A percentile compares a stretch with the other conserved stretches of the same genome.
Evolutionary conservation across 179 eudicot genomes (phyloP).

Genomic region (Corrigiola litoralis): DNA sequence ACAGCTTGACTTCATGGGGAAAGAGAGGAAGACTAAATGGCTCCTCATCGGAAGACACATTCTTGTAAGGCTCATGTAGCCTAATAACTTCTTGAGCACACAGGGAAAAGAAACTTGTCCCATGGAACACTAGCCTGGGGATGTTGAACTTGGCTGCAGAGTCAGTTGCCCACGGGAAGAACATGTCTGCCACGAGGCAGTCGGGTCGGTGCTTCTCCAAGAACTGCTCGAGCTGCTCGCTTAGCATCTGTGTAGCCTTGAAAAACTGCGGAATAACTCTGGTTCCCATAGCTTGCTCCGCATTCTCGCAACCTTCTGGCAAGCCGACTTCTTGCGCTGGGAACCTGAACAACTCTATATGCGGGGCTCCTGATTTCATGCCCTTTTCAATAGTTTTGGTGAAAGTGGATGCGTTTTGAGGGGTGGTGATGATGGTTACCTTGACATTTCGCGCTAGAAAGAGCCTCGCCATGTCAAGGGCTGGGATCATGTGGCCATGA

Average conservation of each 20-base stretch:
- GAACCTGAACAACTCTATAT: constrained; percentile 21
- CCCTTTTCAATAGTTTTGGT: constrained; percentile 9
- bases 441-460: constrained; percentile 15
- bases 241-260: constrained; percentile 19
- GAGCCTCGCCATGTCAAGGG: constrained; percentile 18
- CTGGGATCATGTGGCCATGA: constrained; percentile 24
- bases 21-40: constrained; percentile 21
- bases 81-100: constrained; percentile 5
- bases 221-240: constrained; percentile 24
- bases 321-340: constrained; percentile 24
- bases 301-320: constrained; percentile 28
- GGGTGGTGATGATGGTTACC: constrained; percentile 31
- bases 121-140: constrained; percentile 30
- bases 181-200: constrained; percentile 30
- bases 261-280: constrained; percentile 5
- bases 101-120: constrained; percentile 20
- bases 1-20: constrained; percentile 22
- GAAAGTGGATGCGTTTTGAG: constrained; percentile 26
- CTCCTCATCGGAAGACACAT: constrained; percentile 24
- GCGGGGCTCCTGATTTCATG: not conserved
- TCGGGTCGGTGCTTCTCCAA: constrained; percentile 21
- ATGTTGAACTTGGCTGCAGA: constrained; percentile 25
- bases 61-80: constrained; percentile 17
- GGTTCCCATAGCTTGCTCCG: not conserved
- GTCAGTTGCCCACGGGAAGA: constrained; percentile 31